phyloP scores from a whole-genome alignment of 306 rosid species.

The Vicia faba region DNA sequence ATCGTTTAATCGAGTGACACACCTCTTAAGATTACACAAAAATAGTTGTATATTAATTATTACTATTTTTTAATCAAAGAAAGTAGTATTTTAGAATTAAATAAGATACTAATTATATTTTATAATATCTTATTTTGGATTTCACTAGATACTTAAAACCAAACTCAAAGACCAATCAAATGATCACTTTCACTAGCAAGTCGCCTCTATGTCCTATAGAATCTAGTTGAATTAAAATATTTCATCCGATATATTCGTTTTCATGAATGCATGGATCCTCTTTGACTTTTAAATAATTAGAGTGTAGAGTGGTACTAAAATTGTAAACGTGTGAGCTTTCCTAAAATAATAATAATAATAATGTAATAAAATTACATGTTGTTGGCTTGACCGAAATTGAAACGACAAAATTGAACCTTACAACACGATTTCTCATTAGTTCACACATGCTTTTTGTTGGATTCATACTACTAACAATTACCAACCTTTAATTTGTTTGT shows the following conservation, averaged over 20 bases:
- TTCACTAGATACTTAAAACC: neutral
- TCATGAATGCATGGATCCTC: neutral
- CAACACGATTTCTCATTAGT: conserved; percentile 15
- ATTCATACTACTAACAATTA: conserved; percentile 27
- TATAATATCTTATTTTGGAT: neutral
- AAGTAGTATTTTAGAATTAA: too few species aligned
- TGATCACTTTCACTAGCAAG: neutral
- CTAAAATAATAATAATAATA: neutral
- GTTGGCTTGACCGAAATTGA: conserved; percentile 4
- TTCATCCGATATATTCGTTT: conserved; percentile 15
- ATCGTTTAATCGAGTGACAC: too few species aligned
- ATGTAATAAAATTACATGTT: neutral
- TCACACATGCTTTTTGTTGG: conserved; percentile 19
- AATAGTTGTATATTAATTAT: too few species aligned
- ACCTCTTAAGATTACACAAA: too few species aligned
- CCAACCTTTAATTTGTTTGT: conserved; percentile 29
- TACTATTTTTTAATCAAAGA: too few species aligned
- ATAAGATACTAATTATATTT: too few species aligned
- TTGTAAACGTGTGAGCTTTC: neutral
- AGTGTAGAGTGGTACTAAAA: neutral
- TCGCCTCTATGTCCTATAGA: neutral
- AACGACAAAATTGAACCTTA: neutral
- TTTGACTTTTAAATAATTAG: conserved; percentile 16
- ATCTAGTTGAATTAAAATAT: conserved; percentile 1
- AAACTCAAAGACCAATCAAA: neutral